Conservation (phyloP, 140 eudicot species). For the Anethum foeniculum region DNA sequence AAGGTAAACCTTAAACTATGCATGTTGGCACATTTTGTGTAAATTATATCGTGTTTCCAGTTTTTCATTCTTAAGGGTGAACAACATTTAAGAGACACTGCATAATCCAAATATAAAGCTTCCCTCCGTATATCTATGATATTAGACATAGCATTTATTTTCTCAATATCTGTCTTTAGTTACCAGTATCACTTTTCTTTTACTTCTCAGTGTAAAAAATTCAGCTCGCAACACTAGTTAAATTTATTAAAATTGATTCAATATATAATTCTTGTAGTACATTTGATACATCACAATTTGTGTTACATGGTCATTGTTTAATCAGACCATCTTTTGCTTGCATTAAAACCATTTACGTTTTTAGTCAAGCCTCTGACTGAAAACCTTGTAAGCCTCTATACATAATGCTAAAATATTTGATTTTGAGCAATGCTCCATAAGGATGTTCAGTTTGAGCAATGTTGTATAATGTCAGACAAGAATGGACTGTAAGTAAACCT, state of each 20-base stretch:
- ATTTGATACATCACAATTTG: not conserved
- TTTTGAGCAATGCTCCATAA: not conserved
- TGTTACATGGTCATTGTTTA: not conserved
- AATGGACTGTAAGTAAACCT: not conserved
- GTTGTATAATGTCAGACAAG: not conserved
- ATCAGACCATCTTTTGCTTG: constrained; percentile 2
- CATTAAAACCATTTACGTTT: not conserved
- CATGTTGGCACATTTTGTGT: not conserved
- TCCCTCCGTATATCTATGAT: too few species aligned
- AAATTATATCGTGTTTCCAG: too few species aligned
- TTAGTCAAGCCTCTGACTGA: not conserved
- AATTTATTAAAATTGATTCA: not conserved
- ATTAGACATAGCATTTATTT: not conserved
- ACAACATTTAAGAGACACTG: constrained; percentile 14
- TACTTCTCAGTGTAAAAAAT: not conserved
- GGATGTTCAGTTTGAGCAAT: not conserved
- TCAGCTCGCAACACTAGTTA: not conserved
- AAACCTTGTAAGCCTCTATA: not conserved
- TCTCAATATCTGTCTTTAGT: too few species aligned
- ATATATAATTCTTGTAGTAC: too few species aligned
- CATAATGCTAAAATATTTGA: not conserved
- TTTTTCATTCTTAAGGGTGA: not conserved
- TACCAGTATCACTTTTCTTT: not conserved
- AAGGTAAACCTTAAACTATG: constrained; percentile 37
- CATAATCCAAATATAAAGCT: too few species aligned